Evolutionary conservation across 2,329 filamentous ascomycete genomes (phyloP), one percentile per base, ranked within the genome.

Genomic region (Arthroderma sp.): DNA sequence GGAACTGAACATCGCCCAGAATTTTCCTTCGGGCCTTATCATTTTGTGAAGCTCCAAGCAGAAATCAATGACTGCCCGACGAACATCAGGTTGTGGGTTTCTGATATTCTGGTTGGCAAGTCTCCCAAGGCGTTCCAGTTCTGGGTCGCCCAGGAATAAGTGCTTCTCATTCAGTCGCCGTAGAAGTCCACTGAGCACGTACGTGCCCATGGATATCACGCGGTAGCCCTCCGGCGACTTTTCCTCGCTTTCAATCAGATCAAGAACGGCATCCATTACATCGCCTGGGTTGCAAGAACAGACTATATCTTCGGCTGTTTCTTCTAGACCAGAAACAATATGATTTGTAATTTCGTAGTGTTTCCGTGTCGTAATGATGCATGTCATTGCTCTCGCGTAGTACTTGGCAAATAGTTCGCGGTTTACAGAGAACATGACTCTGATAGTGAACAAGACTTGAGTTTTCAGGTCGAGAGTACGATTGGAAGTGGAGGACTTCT

Each of bases 401-500:
- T 61, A 64, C 4, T 51, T 51, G 4, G 58, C 50, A 49, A 67
- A 64, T 27, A 57, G 55, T 34, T 58, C 48, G 8, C 57, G 53
- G 33, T 62, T 64, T 29, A 64, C 53, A n/a, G 53, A 45, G 40
- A 66, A 56, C 56, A 68, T 61, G 31, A 62, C 54, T 9, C 64
- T 60, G 34, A 68, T 57, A 5, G 64, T 67, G 22, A 62, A 55
- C 28, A 68, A 51, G n/a, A 66, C 58, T 43, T 68, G 65, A 3
- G 62, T 65, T 45, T 68, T 68, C 39, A 65, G 49, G 38, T 68
- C 65, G 34, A 58, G 44, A 6, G 56, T 47, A 15, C 53, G 50
- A 30, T 50, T 48, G 10, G 51, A 43, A 27, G 30, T 42, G 32
- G 56, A 48, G 38, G 55, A 56, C 40, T 57, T 59, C 30, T 59